Base-by-base conservation (phyloP, 345 rosid genomes). In the Acer negundo region DNA sequence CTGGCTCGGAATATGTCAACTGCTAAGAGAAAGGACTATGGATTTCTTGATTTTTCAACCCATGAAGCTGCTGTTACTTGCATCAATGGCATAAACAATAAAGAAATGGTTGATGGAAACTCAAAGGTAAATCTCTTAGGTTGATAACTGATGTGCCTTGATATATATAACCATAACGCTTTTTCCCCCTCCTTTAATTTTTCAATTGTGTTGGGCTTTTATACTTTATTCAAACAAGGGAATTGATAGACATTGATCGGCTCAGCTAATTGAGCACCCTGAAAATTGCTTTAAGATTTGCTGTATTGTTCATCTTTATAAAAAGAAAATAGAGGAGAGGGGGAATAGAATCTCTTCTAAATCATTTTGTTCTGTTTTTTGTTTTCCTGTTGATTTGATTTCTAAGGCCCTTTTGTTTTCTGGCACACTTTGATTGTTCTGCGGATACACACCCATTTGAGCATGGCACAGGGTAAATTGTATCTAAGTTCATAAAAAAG, bases 1-100 rank as follows among this genome's bases (percentile, higher is more conserved):
- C 76, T 90, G 68, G 90, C 93, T 62, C 85, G 90, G 62, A 88
- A 90, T 71, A 88, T 90, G 91, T 83, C 90, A 42, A 88, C 86
- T 70, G 90, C 91, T 62, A 90, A 86, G 81, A 86, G 91, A 72
- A 90, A 90, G 77, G 91, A 90, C 74, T 90, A 82, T 82, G 91
- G 91, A 46, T 90, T 90, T 73, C 85, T 85, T 72, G 89, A 90
- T 79, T 90, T 90, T 78, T 81, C 82, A 22, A 80, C 90, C 51
- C 94, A 87, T 31, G 87, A 86, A 76, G 89, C 86, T 66, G 93
- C 91, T 69, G 80, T 78, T 56, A 75, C 85, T 73, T 90, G 92
- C 77, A 86, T 88, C 76, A 83, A 84, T 75, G 87, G 85, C 73
- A 78, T 88, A 80, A 87, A 86, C 77, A 83, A 77, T 51, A 70